phyloP scores from a whole-genome alignment of 1,139 yeast genomes.

The Kodamaea sp. region DNA sequence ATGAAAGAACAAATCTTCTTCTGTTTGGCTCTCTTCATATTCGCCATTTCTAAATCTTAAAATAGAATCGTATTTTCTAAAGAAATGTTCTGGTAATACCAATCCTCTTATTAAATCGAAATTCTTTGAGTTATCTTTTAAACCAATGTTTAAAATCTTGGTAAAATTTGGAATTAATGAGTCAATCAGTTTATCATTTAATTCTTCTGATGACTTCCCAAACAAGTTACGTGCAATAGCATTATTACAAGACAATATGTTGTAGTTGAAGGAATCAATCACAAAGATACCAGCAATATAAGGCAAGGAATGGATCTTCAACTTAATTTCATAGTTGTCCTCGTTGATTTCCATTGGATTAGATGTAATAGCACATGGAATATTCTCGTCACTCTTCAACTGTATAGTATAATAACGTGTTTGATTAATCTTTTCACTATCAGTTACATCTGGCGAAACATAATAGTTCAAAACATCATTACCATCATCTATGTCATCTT shows the following conservation, averaged over 20 bases:
- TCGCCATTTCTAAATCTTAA: constrained; percentile 16
- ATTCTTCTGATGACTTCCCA: constrained; percentile 53
- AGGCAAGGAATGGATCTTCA: constrained; percentile 73
- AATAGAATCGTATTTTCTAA: constrained; percentile 53
- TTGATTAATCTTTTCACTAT: constrained; percentile 49
- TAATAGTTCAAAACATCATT: constrained; percentile 13
- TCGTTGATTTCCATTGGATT: constrained; percentile 46
- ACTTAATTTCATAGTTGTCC: constrained; percentile 40
- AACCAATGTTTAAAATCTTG: constrained; percentile 48
- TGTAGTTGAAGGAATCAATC: constrained; percentile 46
- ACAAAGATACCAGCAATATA: constrained; percentile 86
- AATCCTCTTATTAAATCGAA: constrained; percentile 48
- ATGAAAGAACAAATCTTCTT: constrained; percentile 49
- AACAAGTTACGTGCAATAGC: constrained; percentile 77
- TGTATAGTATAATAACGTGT: constrained; percentile 62
- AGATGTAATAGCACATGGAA: constrained; percentile 72
- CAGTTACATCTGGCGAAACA: constrained; percentile 26
- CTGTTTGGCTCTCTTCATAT: constrained; percentile 18
- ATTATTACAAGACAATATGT: constrained; percentile 65
- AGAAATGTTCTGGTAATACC: constrained; percentile 83
- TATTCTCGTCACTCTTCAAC: constrained; percentile 36
- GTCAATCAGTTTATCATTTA: constrained; percentile 52
- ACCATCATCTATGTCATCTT: constrained; percentile 8
- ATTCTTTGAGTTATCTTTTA: constrained; percentile 36
- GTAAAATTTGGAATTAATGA: constrained; percentile 64